These are phyloP conservation scores for Corymbia citriodora DNA, from an alignment of 441 rosid species.

Conservation along the genomic window DNA sequence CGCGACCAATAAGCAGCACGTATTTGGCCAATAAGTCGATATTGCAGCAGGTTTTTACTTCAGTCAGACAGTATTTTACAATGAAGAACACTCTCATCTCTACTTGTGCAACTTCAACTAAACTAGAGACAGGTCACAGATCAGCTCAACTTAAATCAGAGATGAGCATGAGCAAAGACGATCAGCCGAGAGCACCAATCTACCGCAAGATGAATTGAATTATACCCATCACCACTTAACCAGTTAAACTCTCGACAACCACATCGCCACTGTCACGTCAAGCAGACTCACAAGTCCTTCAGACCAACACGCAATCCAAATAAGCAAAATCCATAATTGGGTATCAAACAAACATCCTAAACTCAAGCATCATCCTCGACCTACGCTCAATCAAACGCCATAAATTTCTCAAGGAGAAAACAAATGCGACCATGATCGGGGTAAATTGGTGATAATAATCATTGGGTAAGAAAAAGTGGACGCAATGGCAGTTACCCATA, in stretches of 20 bases:
- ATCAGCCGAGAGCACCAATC: background rate
- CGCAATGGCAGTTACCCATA: slow-evolving; percentile 21
- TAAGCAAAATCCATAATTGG: background rate
- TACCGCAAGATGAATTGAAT: background rate
- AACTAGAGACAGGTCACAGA: too few relatives aligned
- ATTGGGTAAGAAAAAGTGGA: background rate
- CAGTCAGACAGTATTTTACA: too few relatives aligned
- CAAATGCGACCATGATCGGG: background rate
- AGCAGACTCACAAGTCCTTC: background rate
- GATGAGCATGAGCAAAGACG: background rate
- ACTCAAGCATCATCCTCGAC: background rate
- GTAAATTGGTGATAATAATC: background rate
- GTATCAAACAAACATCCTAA: background rate
- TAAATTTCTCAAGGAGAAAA: background rate
- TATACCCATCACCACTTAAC: background rate
- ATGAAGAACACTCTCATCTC: too few relatives aligned
- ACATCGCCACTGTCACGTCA: background rate
- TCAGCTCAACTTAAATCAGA: background rate
- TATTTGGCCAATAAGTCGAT: too few relatives aligned
- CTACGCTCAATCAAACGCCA: background rate
- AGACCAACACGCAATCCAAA: background rate
- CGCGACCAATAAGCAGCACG: too few relatives aligned
- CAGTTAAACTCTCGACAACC: background rate
- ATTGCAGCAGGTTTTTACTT: too few relatives aligned
- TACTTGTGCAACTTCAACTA: too few relatives aligned